Conservation (phyloP, 345 rosid species). For the Cardamine chenopodiifolia region DNA sequence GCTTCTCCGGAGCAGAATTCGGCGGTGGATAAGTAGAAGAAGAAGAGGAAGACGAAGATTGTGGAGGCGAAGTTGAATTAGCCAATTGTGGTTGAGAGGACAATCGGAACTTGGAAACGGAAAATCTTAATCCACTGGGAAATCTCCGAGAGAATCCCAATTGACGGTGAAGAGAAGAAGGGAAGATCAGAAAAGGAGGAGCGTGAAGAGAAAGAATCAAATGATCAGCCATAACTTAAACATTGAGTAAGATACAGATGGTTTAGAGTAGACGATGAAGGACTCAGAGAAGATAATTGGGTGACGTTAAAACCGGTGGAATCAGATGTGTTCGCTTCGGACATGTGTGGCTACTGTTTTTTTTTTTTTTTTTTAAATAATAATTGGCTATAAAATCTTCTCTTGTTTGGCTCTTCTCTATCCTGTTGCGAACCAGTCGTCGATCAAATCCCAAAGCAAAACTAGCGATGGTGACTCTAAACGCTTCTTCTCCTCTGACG, state of each 20-base stretch:
- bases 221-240: slow-evolving; percentile 40
- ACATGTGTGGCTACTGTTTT: slow-evolving; percentile 20
- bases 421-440: slow-evolving; percentile 28
- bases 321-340: neutral
- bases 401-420: too few species aligned
- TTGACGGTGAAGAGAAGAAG: slow-evolving; percentile 30
- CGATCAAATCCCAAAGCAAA: slow-evolving; percentile 1
- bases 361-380: neutral
- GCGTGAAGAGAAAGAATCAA: slow-evolving; percentile 34
- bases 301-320: slow-evolving; percentile 24
- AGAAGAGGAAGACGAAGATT: slow-evolving; percentile 34
- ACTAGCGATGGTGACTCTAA: slow-evolving; percentile 45
- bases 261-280: too few species aligned
- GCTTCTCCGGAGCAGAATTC: slow-evolving; percentile 32
- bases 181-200: slow-evolving; percentile 22
- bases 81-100: slow-evolving; percentile 17
- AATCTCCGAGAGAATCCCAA: slow-evolving; percentile 17
- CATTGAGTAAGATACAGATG: too few species aligned
- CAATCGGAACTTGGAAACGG: slow-evolving; percentile 17
- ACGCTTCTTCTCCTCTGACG: slow-evolving; percentile 44
- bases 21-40: neutral
- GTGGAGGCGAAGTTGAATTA: slow-evolving; percentile 28
- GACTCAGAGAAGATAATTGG: too few species aligned
- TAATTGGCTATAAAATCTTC: neutral
- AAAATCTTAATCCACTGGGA: slow-evolving; percentile 19